phyloP scores from a whole-genome alignment of 192 early-diverging fungal species.

The Irineochytrium annulatum region DNA sequence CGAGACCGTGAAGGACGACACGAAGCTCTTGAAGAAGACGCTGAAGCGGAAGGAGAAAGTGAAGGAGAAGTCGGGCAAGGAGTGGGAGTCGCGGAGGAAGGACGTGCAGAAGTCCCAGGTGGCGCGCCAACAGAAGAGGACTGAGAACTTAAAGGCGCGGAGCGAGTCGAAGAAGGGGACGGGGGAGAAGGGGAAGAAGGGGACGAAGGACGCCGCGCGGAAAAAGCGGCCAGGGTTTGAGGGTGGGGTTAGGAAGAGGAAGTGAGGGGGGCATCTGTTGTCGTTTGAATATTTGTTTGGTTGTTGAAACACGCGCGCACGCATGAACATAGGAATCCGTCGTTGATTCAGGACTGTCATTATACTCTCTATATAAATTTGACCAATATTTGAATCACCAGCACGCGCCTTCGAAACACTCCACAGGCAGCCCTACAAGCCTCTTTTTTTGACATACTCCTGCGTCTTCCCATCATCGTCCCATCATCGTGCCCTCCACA shows the following conservation, averaged over 20 bases:
- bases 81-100: constrained; percentile 78
- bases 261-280: constrained; percentile 14
- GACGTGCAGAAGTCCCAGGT: constrained; percentile 57
- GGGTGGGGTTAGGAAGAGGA: constrained; percentile 33
- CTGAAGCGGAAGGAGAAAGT: constrained; percentile 77
- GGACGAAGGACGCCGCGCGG: constrained; percentile 63
- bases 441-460: too few relatives aligned
- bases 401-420: too few relatives aligned
- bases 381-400: too few relatives aligned
- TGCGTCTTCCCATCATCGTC: too few relatives aligned
- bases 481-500: too few relatives aligned
- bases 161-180: constrained; percentile 74
- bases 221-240: constrained; percentile 46
- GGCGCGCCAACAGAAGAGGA: constrained; percentile 72
- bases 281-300: too few relatives aligned
- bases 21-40: constrained; percentile 84
- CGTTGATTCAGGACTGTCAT: too few relatives aligned
- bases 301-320: too few relatives aligned
- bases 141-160: constrained; percentile 78
- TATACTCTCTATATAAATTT: too few relatives aligned
- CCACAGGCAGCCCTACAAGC: too few relatives aligned
- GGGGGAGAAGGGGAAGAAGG: constrained; percentile 51
- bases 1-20: constrained; percentile 89
- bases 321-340: too few relatives aligned
- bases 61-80: constrained; percentile 80